Conservation (phyloP, 2,329 filamentous ascomycete species). For the Phaeosphaeria sp. region DNA sequence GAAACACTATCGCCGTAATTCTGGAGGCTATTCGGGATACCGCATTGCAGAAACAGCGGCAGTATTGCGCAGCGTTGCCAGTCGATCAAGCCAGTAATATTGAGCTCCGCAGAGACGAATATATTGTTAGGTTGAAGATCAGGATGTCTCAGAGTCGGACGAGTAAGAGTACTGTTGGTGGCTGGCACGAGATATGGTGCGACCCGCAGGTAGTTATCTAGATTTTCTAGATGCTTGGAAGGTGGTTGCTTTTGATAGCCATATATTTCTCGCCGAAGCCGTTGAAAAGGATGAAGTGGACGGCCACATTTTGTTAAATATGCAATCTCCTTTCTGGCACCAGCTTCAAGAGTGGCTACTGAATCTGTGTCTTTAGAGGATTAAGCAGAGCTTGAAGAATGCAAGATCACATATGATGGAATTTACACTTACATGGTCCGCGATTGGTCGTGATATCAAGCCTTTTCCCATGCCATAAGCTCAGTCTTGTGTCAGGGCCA, state of each 20-base stretch:
- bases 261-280: slow-evolving; percentile 39
- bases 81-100: slow-evolving; percentile 50
- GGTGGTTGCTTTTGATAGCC: slow-evolving; percentile 37
- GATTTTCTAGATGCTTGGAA: slow-evolving; percentile 32
- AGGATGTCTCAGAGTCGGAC: slow-evolving; percentile 40
- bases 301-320: slow-evolving; percentile 36
- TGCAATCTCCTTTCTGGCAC: slow-evolving; percentile 41
- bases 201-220: slow-evolving; percentile 38
- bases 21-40: slow-evolving; percentile 49
- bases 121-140: slow-evolving; percentile 42
- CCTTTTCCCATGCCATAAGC: slow-evolving; percentile 41
- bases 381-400: slow-evolving; percentile 9
- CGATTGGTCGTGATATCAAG: slow-evolving; percentile 28
- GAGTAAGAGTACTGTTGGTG: slow-evolving; percentile 13
- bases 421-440: slow-evolving; percentile 40
- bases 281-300: slow-evolving; percentile 40
- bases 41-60: slow-evolving; percentile 47
- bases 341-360: slow-evolving; percentile 31
- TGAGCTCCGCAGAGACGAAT: slow-evolving; percentile 33
- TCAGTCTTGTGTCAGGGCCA: slow-evolving; percentile 12
- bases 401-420: neutral
- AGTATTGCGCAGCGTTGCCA: slow-evolving; percentile 50
- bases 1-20: slow-evolving; percentile 48
- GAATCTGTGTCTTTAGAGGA: slow-evolving; percentile 28
- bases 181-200: slow-evolving; percentile 29